Base-by-base conservation (phyloP, 176 grass and related monocot species). In the Typha latifolia region DNA sequence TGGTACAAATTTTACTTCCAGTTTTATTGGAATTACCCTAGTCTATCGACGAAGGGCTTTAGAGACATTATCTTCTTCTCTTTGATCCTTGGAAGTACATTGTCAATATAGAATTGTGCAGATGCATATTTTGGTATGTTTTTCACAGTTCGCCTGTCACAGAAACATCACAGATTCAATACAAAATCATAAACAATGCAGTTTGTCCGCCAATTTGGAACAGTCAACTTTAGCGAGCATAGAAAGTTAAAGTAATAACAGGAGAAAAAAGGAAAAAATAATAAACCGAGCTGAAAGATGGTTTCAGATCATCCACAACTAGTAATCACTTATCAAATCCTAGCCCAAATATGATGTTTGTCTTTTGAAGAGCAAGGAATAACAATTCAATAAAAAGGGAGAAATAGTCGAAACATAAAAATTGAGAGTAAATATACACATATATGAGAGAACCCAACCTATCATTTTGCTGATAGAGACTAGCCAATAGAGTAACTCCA, bases 41-140 rank as follows among this genome's bases (percentile, higher is more conserved):
- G 79, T 61, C 89, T 90, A 82, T 99, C 94, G 51, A 93, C 94
- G 27, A 99, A 99, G 13, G 94, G 94, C 55, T 99, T 99, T 63
- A 99, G 78, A 59, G 94, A 88, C 94, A 99, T 99, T 89, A 99
- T 99, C 61, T 83, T 87, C 78, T 99, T 99, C 67, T 99, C 94
- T 81, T 81, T 92, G 71, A 99, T 82, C 81, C 94, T 99, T 69
- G 89, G 94, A 84, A 99, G 89, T 62, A 99, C 94, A 62, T 99
- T 99, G 67, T 99, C 94, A 49, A 99, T 92, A 53, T 99, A 99
- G 70, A 99, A 99, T 13, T 99, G 81, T 48, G 94, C 94, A 7
- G 89, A 82, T 73, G 89, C 89, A 78, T 99, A 99, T 76, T 99
- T 99, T 59, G 94, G 94, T 50, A 99, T 84, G 71, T 99, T 99